Evolutionary conservation across 2,329 filamentous ascomycete genomes (phyloP).

Genomic region (Monosporascus sp.): DNA sequence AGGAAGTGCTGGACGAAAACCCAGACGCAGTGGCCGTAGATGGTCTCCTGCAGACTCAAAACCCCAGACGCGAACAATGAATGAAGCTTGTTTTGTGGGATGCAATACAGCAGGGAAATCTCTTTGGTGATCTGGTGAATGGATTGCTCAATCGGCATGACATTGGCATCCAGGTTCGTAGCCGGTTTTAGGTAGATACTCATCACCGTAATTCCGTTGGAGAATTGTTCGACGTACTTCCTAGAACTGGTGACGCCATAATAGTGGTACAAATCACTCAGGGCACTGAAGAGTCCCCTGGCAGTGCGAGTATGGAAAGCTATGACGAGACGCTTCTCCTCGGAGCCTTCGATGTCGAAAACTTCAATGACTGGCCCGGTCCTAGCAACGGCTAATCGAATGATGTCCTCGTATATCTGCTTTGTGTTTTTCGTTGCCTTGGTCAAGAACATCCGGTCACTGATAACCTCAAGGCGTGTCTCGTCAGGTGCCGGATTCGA

Average conservation of each 20-base stretch:
- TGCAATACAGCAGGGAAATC: slow-evolving; percentile 92
- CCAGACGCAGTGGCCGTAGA: slow-evolving; percentile 96
- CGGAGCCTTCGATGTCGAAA: slow-evolving; percentile 86
- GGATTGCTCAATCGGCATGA: slow-evolving; percentile 82
- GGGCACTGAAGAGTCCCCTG: slow-evolving; percentile 85
- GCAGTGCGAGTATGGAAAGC: slow-evolving; percentile 93
- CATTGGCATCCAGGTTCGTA: slow-evolving; percentile 48
- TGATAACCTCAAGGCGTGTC: slow-evolving; percentile 85
- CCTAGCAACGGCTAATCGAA: slow-evolving; percentile 74
- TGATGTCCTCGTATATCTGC: slow-evolving; percentile 90
- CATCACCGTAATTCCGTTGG: slow-evolving; percentile 96
- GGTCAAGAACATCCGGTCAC: slow-evolving; percentile 87
- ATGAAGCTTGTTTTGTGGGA: slow-evolving; percentile 96
- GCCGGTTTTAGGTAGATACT: slow-evolving; percentile 86
- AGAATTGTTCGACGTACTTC: slow-evolving; percentile 98
- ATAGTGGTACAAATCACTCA: slow-evolving; percentile 97
- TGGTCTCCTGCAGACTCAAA: slow-evolving; percentile 90
- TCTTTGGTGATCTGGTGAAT: slow-evolving; percentile 99
- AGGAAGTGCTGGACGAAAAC: slow-evolving; percentile 98
- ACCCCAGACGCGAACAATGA: slow-evolving; percentile 78
- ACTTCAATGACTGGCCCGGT: slow-evolving; percentile 96
- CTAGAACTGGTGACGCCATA: slow-evolving; percentile 93
- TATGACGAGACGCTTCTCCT: slow-evolving; percentile 90
- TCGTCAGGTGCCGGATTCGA: slow-evolving; percentile 69
- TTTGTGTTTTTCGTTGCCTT: slow-evolving; percentile 97